These are phyloP conservation scores for Oryza glaberrima DNA, from an alignment of 176 grass and related monocot species.

Conservation along the genomic window DNA sequence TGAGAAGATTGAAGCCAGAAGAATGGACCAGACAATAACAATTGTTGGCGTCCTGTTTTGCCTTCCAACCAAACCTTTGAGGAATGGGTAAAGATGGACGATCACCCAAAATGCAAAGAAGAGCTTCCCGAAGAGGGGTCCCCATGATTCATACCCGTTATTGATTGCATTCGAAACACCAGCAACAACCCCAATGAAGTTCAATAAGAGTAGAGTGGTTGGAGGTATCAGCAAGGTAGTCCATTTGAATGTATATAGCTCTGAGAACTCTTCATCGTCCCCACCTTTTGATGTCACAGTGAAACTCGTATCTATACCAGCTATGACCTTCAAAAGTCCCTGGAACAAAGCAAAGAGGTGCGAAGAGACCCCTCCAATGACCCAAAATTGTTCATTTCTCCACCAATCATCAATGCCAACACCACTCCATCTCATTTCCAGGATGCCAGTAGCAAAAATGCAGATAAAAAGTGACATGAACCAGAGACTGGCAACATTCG, in stretches of 20 bases:
- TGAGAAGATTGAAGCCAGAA: conserved; percentile 2
- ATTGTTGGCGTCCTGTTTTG: background rate
- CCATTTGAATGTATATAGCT: background rate
- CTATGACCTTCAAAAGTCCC: conserved; percentile 2
- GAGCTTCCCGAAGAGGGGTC: background rate
- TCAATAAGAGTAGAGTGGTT: conserved; percentile 6
- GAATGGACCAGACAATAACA: background rate
- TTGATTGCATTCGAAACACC: background rate
- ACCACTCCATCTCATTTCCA: conserved; percentile 8
- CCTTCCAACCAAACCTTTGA: conserved; percentile 8
- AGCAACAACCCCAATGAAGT: conserved; percentile 1
- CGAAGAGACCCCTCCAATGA: background rate
- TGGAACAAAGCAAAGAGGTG: conserved; percentile 5
- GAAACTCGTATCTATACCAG: conserved; percentile 5
- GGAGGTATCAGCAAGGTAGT: background rate
- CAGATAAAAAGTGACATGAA: conserved; percentile 4
- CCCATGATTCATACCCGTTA: background rate
- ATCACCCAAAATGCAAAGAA: conserved; percentile 1
- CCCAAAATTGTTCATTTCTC: background rate
- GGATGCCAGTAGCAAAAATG: conserved; percentile 5
- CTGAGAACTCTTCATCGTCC: background rate
- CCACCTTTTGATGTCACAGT: background rate
- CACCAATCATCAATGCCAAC: background rate
- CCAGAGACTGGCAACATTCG: background rate
- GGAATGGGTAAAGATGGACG: background rate